Base-by-base conservation (phyloP, 176 grass and related monocot genomes). In the Phoenix dactylifera region DNA sequence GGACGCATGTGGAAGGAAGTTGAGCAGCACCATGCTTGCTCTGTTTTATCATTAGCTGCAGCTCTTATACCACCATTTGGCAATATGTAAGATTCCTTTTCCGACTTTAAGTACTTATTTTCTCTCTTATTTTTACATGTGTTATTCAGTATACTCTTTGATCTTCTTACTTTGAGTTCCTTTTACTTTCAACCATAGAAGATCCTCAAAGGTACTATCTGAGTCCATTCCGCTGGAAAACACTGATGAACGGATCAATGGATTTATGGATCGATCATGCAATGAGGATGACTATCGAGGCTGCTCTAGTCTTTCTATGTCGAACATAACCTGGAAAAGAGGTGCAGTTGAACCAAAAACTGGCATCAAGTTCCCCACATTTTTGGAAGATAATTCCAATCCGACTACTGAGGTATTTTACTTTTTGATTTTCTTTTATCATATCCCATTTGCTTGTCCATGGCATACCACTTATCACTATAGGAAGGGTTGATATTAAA, bases 261-360 rank as follows among this genome's bases (percentile, higher is more conserved):
- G 28, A 39, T 52, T 18, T 55, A 26, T 49, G 3, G 68, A 76
- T 16, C 55, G 63, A 7, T 72, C 72, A 71, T 53, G 54, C 24
- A 71, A 68, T 23, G 66, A 85, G 0, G 48, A 59, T 44, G 85
- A 82, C 16, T 9, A 50, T 60, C 22, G 70, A 80, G 80, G 56
- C 63, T 83, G 79, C 73, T 49, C 75, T 67, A 67, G 65, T 9
- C 54, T 69, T 88, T 51, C 73, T 63, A 65, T 82, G 53, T 72
- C 76, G 52, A 82, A 71, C n/a, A 76, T 81, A 32, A 77, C 80
- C 68, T 83, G 80, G 78, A 73, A 69, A 62, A 82, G 67, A 83
- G 81, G 92, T 78, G 70, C 82, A 39, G 53, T 79, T 92, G 93
- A 98, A 72, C 84, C 84, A 77, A 82, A 92, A 85, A 98, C 93